These are phyloP conservation scores for Pyrenophora seminiperda DNA, from an alignment of 2,329 filamentous ascomycete genomes.

Conservation along the genomic window DNA sequence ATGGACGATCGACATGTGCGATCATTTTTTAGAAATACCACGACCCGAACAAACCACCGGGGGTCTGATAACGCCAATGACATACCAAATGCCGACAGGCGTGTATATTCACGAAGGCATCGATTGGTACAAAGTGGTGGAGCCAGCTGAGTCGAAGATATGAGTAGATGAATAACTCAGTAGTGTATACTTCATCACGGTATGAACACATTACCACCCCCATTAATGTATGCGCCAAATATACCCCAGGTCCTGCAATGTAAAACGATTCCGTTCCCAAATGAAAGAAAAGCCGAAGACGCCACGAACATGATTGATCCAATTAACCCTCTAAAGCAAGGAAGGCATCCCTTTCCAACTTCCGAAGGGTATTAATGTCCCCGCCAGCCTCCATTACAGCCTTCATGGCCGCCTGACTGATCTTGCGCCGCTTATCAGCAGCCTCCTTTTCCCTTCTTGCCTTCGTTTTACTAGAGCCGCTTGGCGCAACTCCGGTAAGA, in stretches of 20 bases:
- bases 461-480: slow-evolving; percentile 91
- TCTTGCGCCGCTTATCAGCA: slow-evolving; percentile 70
- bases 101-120: no score
- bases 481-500: slow-evolving; percentile 88
- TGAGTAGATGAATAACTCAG: no score
- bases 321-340: slow-evolving; percentile 26
- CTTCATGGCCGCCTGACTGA: slow-evolving; percentile 71
- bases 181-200: no score
- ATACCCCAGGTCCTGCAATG: slow-evolving; percentile 1
- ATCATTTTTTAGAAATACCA: no score
- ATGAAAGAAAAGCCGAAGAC: not conserved
- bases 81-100: no score
- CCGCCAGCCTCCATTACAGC: slow-evolving; percentile 74
- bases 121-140: no score
- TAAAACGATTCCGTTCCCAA: not conserved
- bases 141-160: no score
- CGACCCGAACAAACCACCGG: no score
- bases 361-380: slow-evolving; percentile 56
- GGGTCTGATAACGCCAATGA: no score
- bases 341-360: slow-evolving; percentile 51
- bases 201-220: not conserved
- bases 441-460: slow-evolving; percentile 89
- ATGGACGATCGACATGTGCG: no score
- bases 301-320: not conserved
- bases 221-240: not conserved